These are phyloP conservation scores for Mayamaea pseudoterrestris DNA, from an alignment of 108 stramenopile species.

Conservation along the genomic window DNA sequence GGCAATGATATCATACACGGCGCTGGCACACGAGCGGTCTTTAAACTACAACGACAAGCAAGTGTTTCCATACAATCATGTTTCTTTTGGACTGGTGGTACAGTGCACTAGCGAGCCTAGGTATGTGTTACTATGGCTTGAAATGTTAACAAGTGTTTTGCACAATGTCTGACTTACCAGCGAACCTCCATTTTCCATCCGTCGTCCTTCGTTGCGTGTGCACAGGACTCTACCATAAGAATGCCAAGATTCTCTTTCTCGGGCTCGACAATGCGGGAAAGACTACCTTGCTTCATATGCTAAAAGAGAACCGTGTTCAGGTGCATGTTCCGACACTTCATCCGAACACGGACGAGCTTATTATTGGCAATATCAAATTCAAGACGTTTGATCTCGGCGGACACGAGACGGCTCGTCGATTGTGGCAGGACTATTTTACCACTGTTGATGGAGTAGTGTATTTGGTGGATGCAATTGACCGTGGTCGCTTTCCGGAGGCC, in stretches of 20 bases:
- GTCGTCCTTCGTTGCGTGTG: background rate
- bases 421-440: slow-evolving; percentile 95
- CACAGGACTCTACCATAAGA: slow-evolving; percentile 97
- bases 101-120: slow-evolving; percentile 67
- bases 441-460: slow-evolving; percentile 98
- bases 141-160: no score
- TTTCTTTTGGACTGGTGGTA: slow-evolving; percentile 86
- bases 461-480: slow-evolving; percentile 90
- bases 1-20: no score
- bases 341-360: slow-evolving; percentile 89
- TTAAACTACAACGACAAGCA: no score
- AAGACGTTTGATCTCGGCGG: slow-evolving; percentile 95
- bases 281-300: slow-evolving; percentile 91
- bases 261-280: slow-evolving; percentile 97
- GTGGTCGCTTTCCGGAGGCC: slow-evolving; percentile 95
- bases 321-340: slow-evolving; percentile 91
- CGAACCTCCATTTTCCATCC: no score
- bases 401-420: slow-evolving; percentile 82
- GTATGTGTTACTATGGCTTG: slow-evolving; percentile 33
- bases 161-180: no score
- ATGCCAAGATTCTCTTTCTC: slow-evolving; percentile 98
- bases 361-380: slow-evolving; percentile 87
- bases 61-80: no score
- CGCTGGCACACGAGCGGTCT: no score
- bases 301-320: slow-evolving; percentile 92